Evolutionary conservation across 352 stramenopile genomes (phyloP).

Genomic region (Phytopythium sindhum): DNA sequence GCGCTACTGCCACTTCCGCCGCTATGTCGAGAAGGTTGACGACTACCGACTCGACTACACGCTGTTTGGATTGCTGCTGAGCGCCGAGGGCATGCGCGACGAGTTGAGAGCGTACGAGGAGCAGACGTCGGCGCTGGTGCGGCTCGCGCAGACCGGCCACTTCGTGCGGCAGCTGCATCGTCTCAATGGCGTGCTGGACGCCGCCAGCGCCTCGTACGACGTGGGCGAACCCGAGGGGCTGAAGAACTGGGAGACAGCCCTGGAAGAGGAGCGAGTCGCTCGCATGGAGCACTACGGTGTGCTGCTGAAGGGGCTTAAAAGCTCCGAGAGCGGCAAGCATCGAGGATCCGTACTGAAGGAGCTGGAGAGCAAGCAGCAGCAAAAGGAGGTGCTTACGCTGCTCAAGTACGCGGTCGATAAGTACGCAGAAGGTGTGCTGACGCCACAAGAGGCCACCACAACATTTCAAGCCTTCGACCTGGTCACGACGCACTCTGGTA

Average conservation of each 20-base stretch:
- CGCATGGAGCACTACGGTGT: neutral
- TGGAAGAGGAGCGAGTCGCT: neutral
- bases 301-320: no score
- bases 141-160: neutral
- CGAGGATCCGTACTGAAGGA: neutral
- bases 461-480: neutral
- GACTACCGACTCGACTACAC: no score
- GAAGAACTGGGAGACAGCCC: neutral
- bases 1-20: neutral
- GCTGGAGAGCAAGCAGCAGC: neutral
- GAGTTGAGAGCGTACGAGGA: neutral
- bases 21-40: no score
- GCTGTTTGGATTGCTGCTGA: no score
- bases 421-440: neutral
- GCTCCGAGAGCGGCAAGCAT: no score
- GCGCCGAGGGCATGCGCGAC: no score
- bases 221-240: neutral
- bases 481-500: neutral
- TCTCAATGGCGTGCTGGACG: neutral
- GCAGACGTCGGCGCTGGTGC: neutral
- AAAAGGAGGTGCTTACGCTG: neutral
- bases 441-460: neutral
- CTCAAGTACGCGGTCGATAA: constrained; percentile 1
- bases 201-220: neutral
- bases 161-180: neutral